Percentiles rank a stretch among this genome's conserved stretches.
phyloP scores from a whole-genome alignment of 139 green algal species.

The Tetraselmis striata region DNA sequence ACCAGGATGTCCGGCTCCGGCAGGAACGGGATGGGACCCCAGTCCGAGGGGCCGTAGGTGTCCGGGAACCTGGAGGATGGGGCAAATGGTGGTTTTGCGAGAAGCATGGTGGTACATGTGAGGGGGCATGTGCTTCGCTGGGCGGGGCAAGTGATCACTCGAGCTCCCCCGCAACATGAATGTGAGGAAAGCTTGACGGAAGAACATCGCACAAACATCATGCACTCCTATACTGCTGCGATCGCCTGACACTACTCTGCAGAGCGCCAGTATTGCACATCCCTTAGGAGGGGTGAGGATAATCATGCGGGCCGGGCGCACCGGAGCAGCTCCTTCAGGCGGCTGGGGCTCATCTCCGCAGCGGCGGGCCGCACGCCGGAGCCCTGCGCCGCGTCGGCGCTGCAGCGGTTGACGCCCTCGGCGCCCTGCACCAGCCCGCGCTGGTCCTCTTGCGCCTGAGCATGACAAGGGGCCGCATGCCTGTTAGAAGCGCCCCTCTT shows the following conservation, averaged over 20 bases:
- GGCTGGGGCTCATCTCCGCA: constrained; percentile 42
- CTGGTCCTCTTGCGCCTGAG: constrained; percentile 60
- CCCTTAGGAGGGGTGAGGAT: too few species aligned
- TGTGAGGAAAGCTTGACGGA: too few species aligned
- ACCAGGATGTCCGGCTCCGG: constrained; percentile 73
- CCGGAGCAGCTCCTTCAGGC: constrained; percentile 60
- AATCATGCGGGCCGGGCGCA: background rate
- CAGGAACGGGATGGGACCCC: constrained; percentile 85
- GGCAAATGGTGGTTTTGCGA: background rate
- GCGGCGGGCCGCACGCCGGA: constrained; percentile 27
- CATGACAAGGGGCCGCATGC: too few species aligned
- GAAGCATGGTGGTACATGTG: too few species aligned
- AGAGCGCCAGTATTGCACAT: too few species aligned
- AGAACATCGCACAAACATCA: too few species aligned
- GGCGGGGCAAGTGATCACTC: too few species aligned
- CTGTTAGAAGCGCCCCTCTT: too few species aligned
- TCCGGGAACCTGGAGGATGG: background rate
- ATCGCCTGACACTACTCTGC: too few species aligned
- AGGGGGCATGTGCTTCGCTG: too few species aligned
- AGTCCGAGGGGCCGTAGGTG: constrained; percentile 53
- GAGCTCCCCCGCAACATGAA: too few species aligned
- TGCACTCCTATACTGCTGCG: too few species aligned
- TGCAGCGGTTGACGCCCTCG: constrained; percentile 4
- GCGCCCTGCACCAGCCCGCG: constrained; percentile 45
- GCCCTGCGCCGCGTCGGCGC: constrained; percentile 12